These are phyloP conservation scores for Mycena crocata DNA, from an alignment of 768 basidiomycete genomes.

Conservation along the genomic window DNA sequence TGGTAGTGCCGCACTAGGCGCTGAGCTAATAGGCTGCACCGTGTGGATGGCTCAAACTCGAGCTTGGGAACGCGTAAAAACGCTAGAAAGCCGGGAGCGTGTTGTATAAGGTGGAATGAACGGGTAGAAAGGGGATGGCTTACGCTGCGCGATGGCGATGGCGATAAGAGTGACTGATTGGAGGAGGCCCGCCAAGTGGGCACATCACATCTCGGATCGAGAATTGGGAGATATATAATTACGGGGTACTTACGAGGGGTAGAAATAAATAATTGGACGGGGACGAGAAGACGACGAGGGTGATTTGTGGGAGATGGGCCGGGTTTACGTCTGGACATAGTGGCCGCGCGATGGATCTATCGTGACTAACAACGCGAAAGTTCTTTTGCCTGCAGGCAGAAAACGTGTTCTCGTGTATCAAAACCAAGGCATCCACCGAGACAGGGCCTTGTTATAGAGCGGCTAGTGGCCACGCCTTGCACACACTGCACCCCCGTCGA, in stretches of 20 bases:
- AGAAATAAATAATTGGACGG: conserved; percentile 27
- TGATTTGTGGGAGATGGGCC: conserved; percentile 16
- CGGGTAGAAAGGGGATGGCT: conserved; percentile 25
- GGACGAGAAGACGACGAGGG: not conserved
- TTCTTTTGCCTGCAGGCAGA: conserved; percentile 78
- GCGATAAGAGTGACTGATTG: conserved; percentile 68
- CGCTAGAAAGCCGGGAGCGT: conserved; percentile 15
- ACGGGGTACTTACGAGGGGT: not conserved
- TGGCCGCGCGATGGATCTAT: conserved; percentile 24
- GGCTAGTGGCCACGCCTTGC: conserved; percentile 68
- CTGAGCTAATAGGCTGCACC: not conserved
- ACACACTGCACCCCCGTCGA: conserved; percentile 60
- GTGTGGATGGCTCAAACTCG: too few relatives aligned
- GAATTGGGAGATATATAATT: not conserved
- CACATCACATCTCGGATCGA: conserved; percentile 22
- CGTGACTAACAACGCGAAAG: conserved; percentile 46
- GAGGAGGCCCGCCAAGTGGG: conserved; percentile 41
- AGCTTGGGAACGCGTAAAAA: too few relatives aligned
- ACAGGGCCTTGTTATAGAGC: conserved; percentile 52
- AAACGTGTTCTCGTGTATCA: conserved; percentile 76
- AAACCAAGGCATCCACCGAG: conserved; percentile 59
- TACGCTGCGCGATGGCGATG: conserved; percentile 38
- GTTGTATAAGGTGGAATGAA: not conserved
- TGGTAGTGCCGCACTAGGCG: conserved; percentile 28
- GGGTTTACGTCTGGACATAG: conserved; percentile 27